Conservation (phyloP, 2,329 filamentous ascomycete genomes). For the Hymenoscyphus albidus region DNA sequence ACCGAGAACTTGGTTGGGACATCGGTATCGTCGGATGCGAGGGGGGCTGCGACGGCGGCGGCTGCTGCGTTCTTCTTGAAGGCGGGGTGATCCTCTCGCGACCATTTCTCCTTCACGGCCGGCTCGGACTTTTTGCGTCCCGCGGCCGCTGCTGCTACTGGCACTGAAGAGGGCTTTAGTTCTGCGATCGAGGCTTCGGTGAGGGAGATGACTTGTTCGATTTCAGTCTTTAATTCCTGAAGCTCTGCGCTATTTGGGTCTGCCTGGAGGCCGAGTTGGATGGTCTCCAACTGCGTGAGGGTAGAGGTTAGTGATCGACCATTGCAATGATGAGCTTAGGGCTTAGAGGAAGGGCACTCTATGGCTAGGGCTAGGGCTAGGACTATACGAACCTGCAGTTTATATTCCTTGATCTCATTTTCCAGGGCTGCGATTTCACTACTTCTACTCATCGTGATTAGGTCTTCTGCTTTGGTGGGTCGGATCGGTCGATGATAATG, state of each 20-base stretch:
- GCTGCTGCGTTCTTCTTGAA: slow-evolving; percentile 57
- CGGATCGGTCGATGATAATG: background rate
- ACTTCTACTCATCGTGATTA: slow-evolving; percentile 15
- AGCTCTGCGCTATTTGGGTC: slow-evolving; percentile 79
- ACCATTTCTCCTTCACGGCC: slow-evolving; percentile 68
- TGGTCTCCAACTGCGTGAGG: slow-evolving; percentile 64
- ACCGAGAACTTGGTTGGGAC: slow-evolving; percentile 65
- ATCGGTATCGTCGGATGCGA: slow-evolving; percentile 46
- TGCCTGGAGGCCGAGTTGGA: slow-evolving; percentile 70
- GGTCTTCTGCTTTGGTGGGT: background rate
- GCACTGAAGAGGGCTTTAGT: slow-evolving; percentile 56
- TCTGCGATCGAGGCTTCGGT: slow-evolving; percentile 79
- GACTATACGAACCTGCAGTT: slow-evolving; percentile 46
- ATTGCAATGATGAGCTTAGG: no score
- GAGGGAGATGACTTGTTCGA: slow-evolving; percentile 75
- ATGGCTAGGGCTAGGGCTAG: no score
- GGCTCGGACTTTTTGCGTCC: slow-evolving; percentile 43
- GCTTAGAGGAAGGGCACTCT: no score
- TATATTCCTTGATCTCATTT: slow-evolving; percentile 55
- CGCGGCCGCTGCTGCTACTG: slow-evolving; percentile 29
- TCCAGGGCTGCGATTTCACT: slow-evolving; percentile 34
- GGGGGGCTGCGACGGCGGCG: slow-evolving; percentile 41
- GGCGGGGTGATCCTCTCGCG: slow-evolving; percentile 74
- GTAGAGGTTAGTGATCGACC: slow-evolving; percentile 13
- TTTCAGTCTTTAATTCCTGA: slow-evolving; percentile 71